These are phyloP conservation scores for Juncus effusus DNA, from an alignment of 176 grass and related monocot species.

Conservation along the genomic window DNA sequence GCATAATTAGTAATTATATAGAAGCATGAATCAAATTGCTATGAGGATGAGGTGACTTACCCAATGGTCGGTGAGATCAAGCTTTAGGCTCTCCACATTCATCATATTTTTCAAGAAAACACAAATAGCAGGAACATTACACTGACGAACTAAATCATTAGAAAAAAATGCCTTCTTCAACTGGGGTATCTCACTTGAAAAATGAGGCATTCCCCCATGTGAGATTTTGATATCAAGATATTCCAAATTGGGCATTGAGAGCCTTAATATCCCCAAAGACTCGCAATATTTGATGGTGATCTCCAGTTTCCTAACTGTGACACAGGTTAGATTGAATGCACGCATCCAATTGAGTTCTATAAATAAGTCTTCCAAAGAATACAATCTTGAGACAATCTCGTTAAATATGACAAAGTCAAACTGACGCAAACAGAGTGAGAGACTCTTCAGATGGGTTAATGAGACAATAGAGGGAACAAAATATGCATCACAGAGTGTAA, in stretches of 20 bases:
- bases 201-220: too few species aligned
- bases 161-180: background rate
- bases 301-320: background rate
- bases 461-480: background rate
- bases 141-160: background rate
- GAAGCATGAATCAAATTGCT: background rate
- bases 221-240: too few species aligned
- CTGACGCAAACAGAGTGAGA: background rate
- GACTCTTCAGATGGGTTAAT: background rate
- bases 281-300: too few species aligned
- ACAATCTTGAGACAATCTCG: background rate
- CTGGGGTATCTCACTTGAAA: background rate
- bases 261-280: too few species aligned
- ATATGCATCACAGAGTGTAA: background rate
- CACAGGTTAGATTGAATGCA: background rate
- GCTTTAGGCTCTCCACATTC: background rate
- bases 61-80: background rate
- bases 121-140: background rate
- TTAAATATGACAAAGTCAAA: background rate
- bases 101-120: background rate
- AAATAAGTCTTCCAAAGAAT: slow-evolving; percentile 5
- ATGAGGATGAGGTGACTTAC: background rate
- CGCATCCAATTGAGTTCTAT: background rate
- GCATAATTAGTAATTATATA: slow-evolving; percentile 4
- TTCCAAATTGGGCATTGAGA: too few species aligned